These are phyloP conservation scores for Lachnellula cervina DNA, from an alignment of 2,329 filamentous ascomycete species.

Conservation along the genomic window DNA sequence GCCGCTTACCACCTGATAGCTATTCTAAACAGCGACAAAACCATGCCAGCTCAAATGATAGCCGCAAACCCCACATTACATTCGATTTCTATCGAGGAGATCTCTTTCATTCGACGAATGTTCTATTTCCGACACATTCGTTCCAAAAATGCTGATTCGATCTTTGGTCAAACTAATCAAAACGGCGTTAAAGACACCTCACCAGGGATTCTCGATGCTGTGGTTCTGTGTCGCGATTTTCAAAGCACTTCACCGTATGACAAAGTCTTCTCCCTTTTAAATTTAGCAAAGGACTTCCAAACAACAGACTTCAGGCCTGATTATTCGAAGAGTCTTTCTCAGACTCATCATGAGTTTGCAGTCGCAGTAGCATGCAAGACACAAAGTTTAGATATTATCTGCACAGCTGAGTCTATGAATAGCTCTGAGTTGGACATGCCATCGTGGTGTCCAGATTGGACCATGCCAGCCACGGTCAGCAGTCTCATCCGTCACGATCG, in stretches of 20 bases:
- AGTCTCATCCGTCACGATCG: constrained; percentile 4
- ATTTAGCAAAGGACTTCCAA: constrained; percentile 7
- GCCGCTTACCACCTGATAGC: constrained; percentile 7
- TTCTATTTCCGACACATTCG: constrained; percentile 10
- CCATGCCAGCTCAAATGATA: constrained; percentile 3
- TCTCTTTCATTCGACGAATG: constrained; percentile 3
- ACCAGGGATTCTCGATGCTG: constrained; percentile 7
- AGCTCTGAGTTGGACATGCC: background rate
- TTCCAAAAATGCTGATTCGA: background rate
- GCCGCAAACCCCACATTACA: constrained; percentile 1
- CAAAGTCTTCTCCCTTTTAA: constrained; percentile 9
- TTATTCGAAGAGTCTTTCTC: constrained; percentile 1
- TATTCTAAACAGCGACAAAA: constrained; percentile 3
- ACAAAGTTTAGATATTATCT: constrained; percentile 7
- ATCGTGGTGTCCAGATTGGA: constrained; percentile 11
- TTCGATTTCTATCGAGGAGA: background rate
- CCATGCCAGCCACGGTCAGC: constrained; percentile 3
- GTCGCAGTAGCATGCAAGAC: constrained; percentile 5
- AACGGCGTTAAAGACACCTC: background rate
- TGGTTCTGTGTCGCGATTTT: constrained; percentile 8
- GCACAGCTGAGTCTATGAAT: constrained; percentile 2
- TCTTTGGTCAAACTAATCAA: background rate
- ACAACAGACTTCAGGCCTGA: constrained; percentile 2
- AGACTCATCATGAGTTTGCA: constrained; percentile 4
- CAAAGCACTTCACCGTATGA: constrained; percentile 9